Evolutionary conservation across 148 eudicot genomes (phyloP), one percentile per base, ranked within the genome.

Genomic region (Spergularia marina): DNA sequence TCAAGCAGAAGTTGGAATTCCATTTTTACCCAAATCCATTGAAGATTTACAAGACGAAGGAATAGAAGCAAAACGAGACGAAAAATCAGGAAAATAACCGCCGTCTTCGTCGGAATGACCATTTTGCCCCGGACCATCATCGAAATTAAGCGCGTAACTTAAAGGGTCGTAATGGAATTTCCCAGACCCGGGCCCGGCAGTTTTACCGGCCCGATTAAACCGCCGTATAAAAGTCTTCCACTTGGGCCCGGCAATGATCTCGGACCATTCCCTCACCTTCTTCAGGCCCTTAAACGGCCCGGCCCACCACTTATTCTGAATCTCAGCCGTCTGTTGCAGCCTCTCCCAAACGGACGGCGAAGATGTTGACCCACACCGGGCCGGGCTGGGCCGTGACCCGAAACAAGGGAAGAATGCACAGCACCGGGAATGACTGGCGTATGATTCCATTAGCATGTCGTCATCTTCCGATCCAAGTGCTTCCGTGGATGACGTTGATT

Each of bases 141-240:
- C 98, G 69, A 92, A 92, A 53, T 92, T 92, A 64, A 92, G 84
- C 14, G 93, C 80, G 78, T 92, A 92, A 65, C 91, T 89, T 62
- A 92, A 18, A 0, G 96, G 83, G 66, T 92, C 98, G 71, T 92
- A 92, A 69, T 86, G 89, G 71, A 85, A 89, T 55, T 85, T 87
- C 52, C 49, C 79, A 10, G 80, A 40, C 68, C 54, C 81, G 2
- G 34, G 14, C 2, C 70, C 62, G 7, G 15, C 72, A 11, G 12
- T 63, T 58, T 71, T 77, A 60, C 67, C 74, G 34, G n/a, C 77
- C 51, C 81, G 77, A 21, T 85, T 89, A 62, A 92, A 89, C 39
- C 93, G 84, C 2, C 97, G 85, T 8, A 92, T 90, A 74, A 90
- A 92, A 2, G 93, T 92, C 85, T 92, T 92, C 97, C 97, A 92